These are phyloP conservation scores for Closterium sp. DNA, from an alignment of 139 green algal genomes.

Conservation along the genomic window DNA sequence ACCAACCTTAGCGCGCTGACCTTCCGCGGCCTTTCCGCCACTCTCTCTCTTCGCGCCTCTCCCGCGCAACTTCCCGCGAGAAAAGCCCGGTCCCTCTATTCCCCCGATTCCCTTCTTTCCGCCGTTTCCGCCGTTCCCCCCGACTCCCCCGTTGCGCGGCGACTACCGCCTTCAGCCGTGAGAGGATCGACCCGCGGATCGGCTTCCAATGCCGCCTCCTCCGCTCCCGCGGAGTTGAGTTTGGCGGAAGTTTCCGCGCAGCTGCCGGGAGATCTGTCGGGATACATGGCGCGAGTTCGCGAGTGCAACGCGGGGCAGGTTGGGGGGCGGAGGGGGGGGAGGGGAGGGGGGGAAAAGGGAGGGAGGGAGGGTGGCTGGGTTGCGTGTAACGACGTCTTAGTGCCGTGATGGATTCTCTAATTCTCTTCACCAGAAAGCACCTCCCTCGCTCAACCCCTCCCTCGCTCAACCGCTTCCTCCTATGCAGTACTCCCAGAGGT, in stretches of 20 bases:
- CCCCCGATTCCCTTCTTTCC: not conserved
- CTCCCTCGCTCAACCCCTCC: too few species aligned
- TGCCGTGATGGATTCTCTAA: too few species aligned
- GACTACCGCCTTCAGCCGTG: not conserved
- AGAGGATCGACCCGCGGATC: not conserved
- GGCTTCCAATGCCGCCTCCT: not conserved
- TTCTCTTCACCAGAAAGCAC: too few species aligned
- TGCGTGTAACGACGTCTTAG: too few species aligned
- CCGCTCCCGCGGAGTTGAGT: not conserved
- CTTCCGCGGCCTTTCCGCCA: not conserved
- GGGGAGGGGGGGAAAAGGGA: too few species aligned
- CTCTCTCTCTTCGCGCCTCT: not conserved
- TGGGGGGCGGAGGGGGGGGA: not conserved
- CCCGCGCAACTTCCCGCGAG: too few species aligned
- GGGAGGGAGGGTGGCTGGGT: not conserved
- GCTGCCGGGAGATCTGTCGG: not conserved
- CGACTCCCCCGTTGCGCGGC: not conserved
- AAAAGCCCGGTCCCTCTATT: not conserved
- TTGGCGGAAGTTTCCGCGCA: not conserved
- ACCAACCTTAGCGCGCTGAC: not conserved
- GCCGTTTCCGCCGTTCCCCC: not conserved
- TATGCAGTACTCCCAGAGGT: too few species aligned
- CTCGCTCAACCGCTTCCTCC: too few species aligned
- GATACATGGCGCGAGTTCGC: not conserved
- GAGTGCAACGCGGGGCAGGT: conserved; percentile 28